Conservation (phyloP, 2,329 filamentous ascomycete genomes). For the Pseudohalonectria lignicola region DNA sequence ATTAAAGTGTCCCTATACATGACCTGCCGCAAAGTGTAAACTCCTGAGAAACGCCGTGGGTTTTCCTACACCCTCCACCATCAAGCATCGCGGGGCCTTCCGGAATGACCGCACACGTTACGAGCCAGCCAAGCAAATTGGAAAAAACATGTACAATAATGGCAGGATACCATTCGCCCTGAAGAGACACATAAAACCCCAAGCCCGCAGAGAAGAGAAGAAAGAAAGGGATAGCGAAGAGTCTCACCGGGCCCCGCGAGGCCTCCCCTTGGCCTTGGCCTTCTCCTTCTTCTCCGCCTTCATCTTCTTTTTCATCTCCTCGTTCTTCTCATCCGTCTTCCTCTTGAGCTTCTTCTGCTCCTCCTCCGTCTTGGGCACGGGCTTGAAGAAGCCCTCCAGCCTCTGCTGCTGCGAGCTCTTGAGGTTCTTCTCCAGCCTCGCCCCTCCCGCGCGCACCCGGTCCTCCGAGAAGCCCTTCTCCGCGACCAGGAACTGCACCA, state of each 20-base stretch:
- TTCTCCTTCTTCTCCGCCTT: constrained; percentile 95
- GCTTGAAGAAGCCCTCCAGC: constrained; percentile 95
- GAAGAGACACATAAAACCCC: no score
- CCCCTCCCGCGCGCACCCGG: constrained; percentile 68
- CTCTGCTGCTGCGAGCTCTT: constrained; percentile 86
- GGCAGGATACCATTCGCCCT: no score
- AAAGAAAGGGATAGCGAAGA: no score
- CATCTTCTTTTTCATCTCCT: constrained; percentile 87
- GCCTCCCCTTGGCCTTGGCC: constrained; percentile 80
- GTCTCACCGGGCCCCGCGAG: constrained; percentile 62
- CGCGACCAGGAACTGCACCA: constrained; percentile 79
- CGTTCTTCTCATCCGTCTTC: constrained; percentile 85
- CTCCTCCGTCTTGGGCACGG: constrained; percentile 74
- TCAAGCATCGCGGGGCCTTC: no score
- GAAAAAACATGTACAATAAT: no score
- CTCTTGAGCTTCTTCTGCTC: constrained; percentile 81
- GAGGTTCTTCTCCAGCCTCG: constrained; percentile 76
- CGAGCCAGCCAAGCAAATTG: no score
- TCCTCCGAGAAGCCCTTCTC: constrained; percentile 98
- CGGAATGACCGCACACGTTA: no score
- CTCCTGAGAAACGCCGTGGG: no score
- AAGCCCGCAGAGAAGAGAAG: no score
- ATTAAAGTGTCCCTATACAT: no score
- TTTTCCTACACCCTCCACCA: no score
- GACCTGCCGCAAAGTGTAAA: no score